Conservation (phyloP, 2,329 filamentous ascomycete species). For the Cladosporium sp. region DNA sequence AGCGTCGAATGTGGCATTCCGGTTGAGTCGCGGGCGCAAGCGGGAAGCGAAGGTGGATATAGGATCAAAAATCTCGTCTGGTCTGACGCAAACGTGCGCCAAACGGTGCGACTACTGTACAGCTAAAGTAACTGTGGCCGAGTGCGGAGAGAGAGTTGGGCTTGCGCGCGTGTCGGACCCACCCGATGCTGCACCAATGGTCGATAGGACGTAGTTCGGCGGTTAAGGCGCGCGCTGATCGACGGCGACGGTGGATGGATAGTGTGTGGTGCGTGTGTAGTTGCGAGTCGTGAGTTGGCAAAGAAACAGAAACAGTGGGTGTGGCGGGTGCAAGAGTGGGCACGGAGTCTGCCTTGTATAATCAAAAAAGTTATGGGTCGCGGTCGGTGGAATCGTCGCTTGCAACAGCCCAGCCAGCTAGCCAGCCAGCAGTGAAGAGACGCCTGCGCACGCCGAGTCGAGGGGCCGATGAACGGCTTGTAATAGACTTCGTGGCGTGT, state of each 20-base stretch:
- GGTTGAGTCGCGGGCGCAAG: constrained; percentile 14
- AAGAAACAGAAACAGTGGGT: not conserved
- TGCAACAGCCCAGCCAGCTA: not conserved
- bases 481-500: constrained; percentile 7
- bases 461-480: constrained; percentile 14
- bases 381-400: not conserved
- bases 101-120: not conserved
- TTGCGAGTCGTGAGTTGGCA: not conserved
- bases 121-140: not conserved
- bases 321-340: constrained; percentile 1
- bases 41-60: constrained; percentile 1
- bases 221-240: not conserved
- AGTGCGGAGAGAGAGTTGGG: constrained; percentile 14
- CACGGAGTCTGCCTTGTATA: not conserved
- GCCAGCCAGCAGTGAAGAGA: constrained; percentile 6
- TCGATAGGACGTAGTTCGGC: not conserved
- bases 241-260: not conserved
- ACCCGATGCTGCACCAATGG: constrained; percentile 8
- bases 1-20: constrained; percentile 20
- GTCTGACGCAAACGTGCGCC: constrained; percentile 16
- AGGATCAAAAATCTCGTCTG: constrained; percentile 8
- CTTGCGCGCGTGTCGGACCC: constrained; percentile 9
- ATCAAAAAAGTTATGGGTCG: not conserved
- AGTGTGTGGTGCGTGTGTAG: not conserved
- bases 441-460: not conserved